These are phyloP conservation scores for Vigna angularis DNA, from an alignment of 306 rosid species.

Conservation along the genomic window DNA sequence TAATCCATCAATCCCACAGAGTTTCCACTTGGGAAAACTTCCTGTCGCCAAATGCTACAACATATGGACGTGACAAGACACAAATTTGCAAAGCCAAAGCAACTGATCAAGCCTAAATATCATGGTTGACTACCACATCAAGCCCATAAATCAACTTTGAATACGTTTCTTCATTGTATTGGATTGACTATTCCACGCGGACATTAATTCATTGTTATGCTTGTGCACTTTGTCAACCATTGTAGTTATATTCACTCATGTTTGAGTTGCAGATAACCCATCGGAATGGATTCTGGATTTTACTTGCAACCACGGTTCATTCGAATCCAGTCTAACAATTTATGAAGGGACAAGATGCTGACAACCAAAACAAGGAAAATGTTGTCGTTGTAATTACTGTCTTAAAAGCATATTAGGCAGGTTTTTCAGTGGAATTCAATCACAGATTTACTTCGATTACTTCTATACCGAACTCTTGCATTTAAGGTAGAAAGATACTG, in stretches of 20 bases:
- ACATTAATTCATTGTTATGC: neutral
- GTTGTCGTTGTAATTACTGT: neutral
- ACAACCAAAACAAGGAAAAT: neutral
- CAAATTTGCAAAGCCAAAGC: constrained; percentile 24
- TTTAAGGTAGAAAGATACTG: too few relatives aligned
- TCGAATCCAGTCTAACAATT: too few relatives aligned
- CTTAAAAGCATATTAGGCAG: neutral
- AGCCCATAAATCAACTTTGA: constrained; percentile 25
- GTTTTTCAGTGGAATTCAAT: neutral
- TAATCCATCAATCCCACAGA: neutral
- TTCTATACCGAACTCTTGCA: too few relatives aligned
- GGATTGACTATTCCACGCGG: constrained; percentile 5
- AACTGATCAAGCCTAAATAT: constrained; percentile 32
- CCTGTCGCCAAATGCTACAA: constrained; percentile 44
- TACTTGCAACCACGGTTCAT: neutral
- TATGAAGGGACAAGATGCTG: neutral
- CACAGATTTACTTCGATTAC: neutral
- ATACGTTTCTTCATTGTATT: neutral
- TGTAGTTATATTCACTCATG: neutral
- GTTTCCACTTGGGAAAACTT: constrained; percentile 22
- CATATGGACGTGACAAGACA: constrained; percentile 39
- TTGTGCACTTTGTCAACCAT: constrained; percentile 2
- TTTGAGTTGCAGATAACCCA: neutral
- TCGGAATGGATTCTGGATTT: neutral
- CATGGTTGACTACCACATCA: constrained; percentile 23